phyloP scores from a whole-genome alignment of 331 rosid genomes.

The Malus hybrid region DNA sequence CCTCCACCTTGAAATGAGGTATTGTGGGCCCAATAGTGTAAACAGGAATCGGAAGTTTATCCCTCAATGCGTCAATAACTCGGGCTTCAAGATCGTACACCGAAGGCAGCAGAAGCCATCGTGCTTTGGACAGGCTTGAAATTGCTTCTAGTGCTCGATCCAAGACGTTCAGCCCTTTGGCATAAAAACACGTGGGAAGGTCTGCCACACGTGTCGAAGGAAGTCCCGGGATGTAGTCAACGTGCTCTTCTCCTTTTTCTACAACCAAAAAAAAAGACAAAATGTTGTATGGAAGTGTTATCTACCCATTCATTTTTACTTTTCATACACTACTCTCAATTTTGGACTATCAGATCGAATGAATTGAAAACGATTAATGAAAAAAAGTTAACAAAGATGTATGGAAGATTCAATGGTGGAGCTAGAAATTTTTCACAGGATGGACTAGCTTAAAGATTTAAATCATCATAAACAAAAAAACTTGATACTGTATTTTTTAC shows the following conservation, averaged over 20 bases:
- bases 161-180: not conserved
- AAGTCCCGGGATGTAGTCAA: slow-evolving; percentile 5
- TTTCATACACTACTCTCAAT: fast-evolving
- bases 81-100: slow-evolving; percentile 39
- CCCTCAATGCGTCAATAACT: slow-evolving; percentile 22
- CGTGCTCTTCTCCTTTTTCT: not conserved
- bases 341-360: fast-evolving
- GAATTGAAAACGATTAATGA: no score
- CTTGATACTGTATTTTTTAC: no score
- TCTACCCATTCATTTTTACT: no score
- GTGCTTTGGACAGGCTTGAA: slow-evolving; percentile 1
- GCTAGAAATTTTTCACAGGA: no score
- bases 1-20: slow-evolving; percentile 15
- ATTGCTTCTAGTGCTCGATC: not conserved
- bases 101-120: slow-evolving; percentile 21
- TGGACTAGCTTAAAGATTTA: no score
- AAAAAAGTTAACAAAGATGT: no score
- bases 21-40: slow-evolving; percentile 33
- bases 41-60: slow-evolving; percentile 8
- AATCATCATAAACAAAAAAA: no score
- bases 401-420: no score
- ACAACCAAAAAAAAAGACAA: no score
- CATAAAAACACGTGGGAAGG: slow-evolving; percentile 8
- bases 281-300: no score
- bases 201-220: not conserved